Percentiles rank a stretch among this genome's conserved stretches.
phyloP scores from a whole-genome alignment of 2,329 filamentous ascomycete species.

The Aspergillus sp. region DNA sequence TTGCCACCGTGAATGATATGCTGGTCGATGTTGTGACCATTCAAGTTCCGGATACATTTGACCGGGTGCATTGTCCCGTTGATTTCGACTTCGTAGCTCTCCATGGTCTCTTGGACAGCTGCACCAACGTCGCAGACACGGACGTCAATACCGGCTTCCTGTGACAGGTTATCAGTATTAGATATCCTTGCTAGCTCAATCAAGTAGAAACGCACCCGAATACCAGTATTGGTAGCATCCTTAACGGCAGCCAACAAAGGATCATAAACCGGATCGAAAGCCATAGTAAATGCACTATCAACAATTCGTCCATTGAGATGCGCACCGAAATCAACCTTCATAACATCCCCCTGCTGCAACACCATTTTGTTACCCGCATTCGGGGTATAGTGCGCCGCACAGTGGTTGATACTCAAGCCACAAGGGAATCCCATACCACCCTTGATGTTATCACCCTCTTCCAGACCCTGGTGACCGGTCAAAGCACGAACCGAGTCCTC shows the following conservation, averaged over 20 bases:
- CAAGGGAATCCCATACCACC: conserved; percentile 84
- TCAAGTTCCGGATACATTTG: conserved; percentile 80
- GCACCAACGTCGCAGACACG: conserved; percentile 79
- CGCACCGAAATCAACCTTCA: conserved; percentile 68
- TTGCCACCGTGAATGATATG: conserved; percentile 88
- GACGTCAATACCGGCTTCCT: conserved; percentile 87
- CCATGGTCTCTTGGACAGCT: conserved; percentile 83
- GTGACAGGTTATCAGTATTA: conserved; percentile 8
- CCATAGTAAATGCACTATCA: conserved; percentile 64
- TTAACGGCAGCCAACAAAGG: conserved; percentile 60
- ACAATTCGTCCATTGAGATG: conserved; percentile 66
- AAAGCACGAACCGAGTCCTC: conserved; percentile 73
- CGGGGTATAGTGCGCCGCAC: conserved; percentile 78
- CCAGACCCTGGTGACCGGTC: conserved; percentile 67
- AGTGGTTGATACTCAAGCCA: conserved; percentile 75
- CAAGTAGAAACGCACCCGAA: conserved; percentile 45
- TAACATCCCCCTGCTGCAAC: conserved; percentile 59
- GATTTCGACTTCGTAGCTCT: conserved; percentile 83
- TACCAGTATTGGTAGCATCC: conserved; percentile 65
- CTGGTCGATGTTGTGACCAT: conserved; percentile 81
- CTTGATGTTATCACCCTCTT: conserved; percentile 69
- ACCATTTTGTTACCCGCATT: conserved; percentile 78
- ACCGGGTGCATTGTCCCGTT: conserved; percentile 70
- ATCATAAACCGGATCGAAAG: conserved; percentile 63
- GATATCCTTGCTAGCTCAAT: neutral